Evolutionary conservation across 768 basidiomycete species (phyloP).

Genomic region (Russula dissimulans): DNA sequence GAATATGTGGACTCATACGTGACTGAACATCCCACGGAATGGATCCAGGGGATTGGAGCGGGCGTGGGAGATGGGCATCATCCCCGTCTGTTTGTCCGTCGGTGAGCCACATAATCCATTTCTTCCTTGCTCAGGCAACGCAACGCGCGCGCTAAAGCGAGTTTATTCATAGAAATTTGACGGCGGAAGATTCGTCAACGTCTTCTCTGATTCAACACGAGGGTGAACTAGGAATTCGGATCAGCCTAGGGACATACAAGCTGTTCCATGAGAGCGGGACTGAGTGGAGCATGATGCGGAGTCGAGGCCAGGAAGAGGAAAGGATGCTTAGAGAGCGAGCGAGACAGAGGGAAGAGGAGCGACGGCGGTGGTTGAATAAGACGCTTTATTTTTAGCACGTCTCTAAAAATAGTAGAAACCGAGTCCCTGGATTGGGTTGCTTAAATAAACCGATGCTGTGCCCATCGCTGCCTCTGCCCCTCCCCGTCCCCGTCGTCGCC

Average conservation of each 20-base stretch:
- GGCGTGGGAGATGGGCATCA: conserved; percentile 28
- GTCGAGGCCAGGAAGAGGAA: conserved; percentile 29
- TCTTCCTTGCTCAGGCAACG: not conserved
- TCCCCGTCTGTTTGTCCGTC: conserved; percentile 21
- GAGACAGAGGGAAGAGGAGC: conserved; percentile 45
- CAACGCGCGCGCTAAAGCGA: conserved; percentile 11
- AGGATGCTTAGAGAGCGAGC: conserved; percentile 32
- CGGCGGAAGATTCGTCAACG: conserved; percentile 26
- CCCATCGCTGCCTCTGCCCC: conserved; percentile 14
- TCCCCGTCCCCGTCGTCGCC: conserved; percentile 10
- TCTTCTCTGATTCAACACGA: conserved; percentile 25
- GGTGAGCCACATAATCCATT: not conserved
- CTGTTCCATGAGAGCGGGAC: conserved; percentile 55
- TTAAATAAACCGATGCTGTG: not conserved
- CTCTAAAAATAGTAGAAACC: not conserved
- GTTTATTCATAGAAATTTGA: conserved; percentile 46
- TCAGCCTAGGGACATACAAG: conserved; percentile 55
- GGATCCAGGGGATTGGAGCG: conserved; percentile 35
- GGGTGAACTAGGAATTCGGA: conserved; percentile 43
- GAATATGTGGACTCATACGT: conserved; percentile 70
- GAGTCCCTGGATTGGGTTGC: too few species aligned
- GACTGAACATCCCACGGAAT: conserved; percentile 62
- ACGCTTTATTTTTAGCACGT: not conserved
- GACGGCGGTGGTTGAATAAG: conserved; percentile 30
- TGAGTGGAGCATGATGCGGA: conserved; percentile 47